These are phyloP conservation scores for Tilletia indica DNA, from an alignment of 1,284 basidiomycete genomes.

Conservation along the genomic window DNA sequence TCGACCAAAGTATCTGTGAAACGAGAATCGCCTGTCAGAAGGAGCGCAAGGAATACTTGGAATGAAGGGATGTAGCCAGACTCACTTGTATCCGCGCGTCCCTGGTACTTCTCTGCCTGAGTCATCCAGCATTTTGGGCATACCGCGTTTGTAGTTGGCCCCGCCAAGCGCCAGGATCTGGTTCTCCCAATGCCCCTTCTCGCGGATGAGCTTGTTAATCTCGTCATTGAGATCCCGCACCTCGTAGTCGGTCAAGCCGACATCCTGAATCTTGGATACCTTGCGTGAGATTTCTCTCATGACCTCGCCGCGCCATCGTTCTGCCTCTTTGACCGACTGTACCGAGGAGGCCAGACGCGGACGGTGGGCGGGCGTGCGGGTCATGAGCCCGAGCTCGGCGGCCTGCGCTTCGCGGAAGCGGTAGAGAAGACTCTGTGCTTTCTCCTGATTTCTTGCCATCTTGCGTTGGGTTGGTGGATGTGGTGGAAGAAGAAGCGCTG, in stretches of 20 bases:
- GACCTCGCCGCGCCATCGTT: conserved; percentile 93
- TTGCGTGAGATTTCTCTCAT: conserved; percentile 90
- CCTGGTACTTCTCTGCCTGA: conserved; percentile 85
- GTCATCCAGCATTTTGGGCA: conserved; percentile 86
- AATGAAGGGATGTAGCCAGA: conserved; percentile 27
- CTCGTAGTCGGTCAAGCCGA: conserved; percentile 87
- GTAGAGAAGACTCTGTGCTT: conserved; percentile 80
- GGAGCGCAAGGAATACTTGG: not conserved
- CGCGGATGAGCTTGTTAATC: conserved; percentile 91
- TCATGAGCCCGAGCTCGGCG: conserved; percentile 82
- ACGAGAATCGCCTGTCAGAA: not conserved
- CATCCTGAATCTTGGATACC: conserved; percentile 95
- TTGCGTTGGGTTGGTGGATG: not conserved
- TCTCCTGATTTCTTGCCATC: conserved; percentile 55
- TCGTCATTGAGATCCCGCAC: conserved; percentile 95
- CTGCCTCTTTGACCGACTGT: conserved; percentile 86
- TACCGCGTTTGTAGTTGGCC: conserved; percentile 87
- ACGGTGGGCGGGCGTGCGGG: conserved; percentile 71
- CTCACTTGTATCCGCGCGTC: conserved; percentile 95
- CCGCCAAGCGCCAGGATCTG: conserved; percentile 92
- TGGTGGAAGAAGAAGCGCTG: not conserved
- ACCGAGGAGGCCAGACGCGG: conserved; percentile 87
- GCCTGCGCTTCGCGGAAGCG: conserved; percentile 97
- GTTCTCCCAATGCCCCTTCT: conserved; percentile 96
- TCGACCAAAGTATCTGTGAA: conserved; percentile 83